Base-by-base conservation (phyloP, 129 eudicot species). In the Logfia minima region DNA sequence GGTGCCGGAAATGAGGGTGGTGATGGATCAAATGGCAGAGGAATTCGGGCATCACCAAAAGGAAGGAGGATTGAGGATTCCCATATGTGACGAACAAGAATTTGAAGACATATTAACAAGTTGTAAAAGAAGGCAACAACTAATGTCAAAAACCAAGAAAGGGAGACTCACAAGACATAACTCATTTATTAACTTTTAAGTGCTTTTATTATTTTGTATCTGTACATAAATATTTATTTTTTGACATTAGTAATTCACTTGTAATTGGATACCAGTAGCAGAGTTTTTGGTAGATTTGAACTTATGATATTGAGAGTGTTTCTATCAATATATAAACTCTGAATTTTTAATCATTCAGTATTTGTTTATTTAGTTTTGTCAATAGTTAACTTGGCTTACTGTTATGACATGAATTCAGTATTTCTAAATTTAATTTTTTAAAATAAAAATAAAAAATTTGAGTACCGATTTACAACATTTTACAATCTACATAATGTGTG, bases 41-140 rank as follows among this genome's bases (percentile, higher is more conserved):
- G 67, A 61, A 61, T 61, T n/a, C n/a, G 67, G 67, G 9, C 67
- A 61, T 61, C 67, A 61, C 67, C 67, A 61, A 61, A 61, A 61
- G 34, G 67, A 61, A 61, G 67, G 35, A 61, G 67, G 67, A 61
- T 61, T 61, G 66, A 61, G 67, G 67, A 61, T 61, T 61, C 67
- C 67, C 67, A 61, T 61, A 21, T 24, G 67, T 61, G 35, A 61
- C 4, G 67, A 61, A 61, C 67, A 22, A 10, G 67, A 61, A 61
- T 61, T 61, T 24, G 67, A 61, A 24, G 35, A 61, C 67, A 61
- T 61, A 24, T 61, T 61, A 11, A 35, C 32, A 61, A 61, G 67
- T 61, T 61, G 67, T 26, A 61, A 61, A 24, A 61, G 17, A 61
- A 24, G 32, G 31, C 35, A 61, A 61, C 67, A 61, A 24, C 17